Percentiles rank a stretch among this genome's conserved stretches.
Conservation (phyloP, 1,284 basidiomycete genomes). For the Cryptococcus sp. region DNA sequence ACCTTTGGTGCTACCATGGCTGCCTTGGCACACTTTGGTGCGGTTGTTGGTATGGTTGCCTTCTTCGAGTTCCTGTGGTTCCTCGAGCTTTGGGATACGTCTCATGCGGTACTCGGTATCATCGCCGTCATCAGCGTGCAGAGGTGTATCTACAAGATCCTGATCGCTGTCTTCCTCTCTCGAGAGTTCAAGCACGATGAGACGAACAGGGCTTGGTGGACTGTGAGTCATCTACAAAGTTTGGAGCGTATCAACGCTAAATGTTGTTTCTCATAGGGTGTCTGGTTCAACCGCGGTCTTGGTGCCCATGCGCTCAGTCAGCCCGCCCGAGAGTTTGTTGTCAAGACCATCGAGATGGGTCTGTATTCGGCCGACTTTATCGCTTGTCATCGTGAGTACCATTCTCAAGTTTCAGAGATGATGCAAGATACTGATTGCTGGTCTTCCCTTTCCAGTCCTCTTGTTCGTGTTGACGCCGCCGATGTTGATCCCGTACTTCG, state of each 20-base stretch:
- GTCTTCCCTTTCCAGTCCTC: conserved; percentile 57
- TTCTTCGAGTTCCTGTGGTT: conserved; percentile 82
- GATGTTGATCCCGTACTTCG: conserved; percentile 80
- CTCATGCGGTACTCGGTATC: conserved; percentile 86
- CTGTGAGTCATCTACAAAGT: conserved; percentile 44
- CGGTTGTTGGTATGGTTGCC: conserved; percentile 77
- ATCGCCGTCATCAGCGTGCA: conserved; percentile 85
- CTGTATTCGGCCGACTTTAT: conserved; percentile 82
- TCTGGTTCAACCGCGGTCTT: conserved; percentile 91
- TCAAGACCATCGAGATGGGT: conserved; percentile 96
- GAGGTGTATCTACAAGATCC: conserved; percentile 84
- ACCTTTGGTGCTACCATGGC: conserved; percentile 89
- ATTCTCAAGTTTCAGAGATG: background rate
- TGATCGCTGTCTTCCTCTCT: conserved; percentile 87
- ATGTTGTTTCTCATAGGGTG: conserved; percentile 55
- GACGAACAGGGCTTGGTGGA: conserved; percentile 97
- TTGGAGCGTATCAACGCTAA: background rate
- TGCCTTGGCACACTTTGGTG: conserved; percentile 76
- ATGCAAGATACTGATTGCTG: conserved; percentile 48
- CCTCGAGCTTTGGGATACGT: conserved; percentile 72
- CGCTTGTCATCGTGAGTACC: conserved; percentile 44
- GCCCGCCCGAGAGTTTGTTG: conserved; percentile 89
- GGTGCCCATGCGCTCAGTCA: conserved; percentile 86
- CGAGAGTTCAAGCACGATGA: conserved; percentile 98
- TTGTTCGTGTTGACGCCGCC: conserved; percentile 77